Base-by-base conservation (phyloP, 148 eudicot species). In the Nepenthes mirabilis region DNA sequence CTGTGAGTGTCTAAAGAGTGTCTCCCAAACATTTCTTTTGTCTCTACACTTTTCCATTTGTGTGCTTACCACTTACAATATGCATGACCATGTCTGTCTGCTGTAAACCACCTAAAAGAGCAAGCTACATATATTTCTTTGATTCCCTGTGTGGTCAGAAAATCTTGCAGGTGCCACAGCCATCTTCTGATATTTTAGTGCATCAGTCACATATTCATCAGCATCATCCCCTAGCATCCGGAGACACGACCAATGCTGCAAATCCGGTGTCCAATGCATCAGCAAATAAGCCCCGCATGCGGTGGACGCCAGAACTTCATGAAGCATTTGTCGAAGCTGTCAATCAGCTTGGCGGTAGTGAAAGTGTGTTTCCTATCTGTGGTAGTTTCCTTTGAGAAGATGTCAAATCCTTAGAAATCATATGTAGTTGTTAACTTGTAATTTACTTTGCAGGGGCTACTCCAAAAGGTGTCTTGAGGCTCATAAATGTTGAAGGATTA, bases 271-370 rank as follows among this genome's bases (percentile, higher is more conserved):
- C 80, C 40, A 34, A 76, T 9, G 40, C 79, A 12, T 60, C 74
- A 9, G 57, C 74, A 43, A 72, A 65, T 58, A 88, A 83, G 75
- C 62, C 85, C 43, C 87, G 95, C 2, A 87, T 87, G 87, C 95
- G 95, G 11, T 87, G 95, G 95, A 87, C 89, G 9, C 89, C 81
- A n/a, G 95, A 87, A 71, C 86, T 83, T 77, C 95, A 87, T 68
- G 95, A 87, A 72, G 70, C 78, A 56, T 87, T 87, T 72, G 87
- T 87, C 55, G 87, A 83, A 48, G 87, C 95, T n/a, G 95, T 87
- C 63, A 87, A 82, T 71, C 78, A 84, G 65, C 90, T 87, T 56
- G 95, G 95, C 37, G 95, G 95, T 47, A 72, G 90, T 61, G 95
- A 87, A 69, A 70, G 95, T 87, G 61, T 0, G 77, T 65, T 23